Evolutionary conservation across 768 basidiomycete species (phyloP).

Genomic region (Rickenella mellea): DNA sequence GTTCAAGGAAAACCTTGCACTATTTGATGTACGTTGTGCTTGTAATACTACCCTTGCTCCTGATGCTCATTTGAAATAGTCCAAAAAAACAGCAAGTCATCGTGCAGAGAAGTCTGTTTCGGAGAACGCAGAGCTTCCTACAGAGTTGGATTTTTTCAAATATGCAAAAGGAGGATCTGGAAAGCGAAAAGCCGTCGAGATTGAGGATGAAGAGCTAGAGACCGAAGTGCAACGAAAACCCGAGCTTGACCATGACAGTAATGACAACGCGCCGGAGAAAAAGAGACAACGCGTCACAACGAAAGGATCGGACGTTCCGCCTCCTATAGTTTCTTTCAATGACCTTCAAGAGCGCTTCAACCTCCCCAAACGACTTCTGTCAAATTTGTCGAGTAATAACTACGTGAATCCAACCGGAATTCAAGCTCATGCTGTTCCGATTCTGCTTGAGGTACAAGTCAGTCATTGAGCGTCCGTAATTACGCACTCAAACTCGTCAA

Average conservation of each 20-base stretch:
- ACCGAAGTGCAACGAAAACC: constrained; percentile 13
- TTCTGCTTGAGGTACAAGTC: constrained; percentile 56
- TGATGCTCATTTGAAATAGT: constrained; percentile 4
- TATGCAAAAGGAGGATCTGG: constrained; percentile 50
- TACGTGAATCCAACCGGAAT: constrained; percentile 70
- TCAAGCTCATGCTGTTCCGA: constrained; percentile 72
- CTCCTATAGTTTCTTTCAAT: constrained; percentile 46
- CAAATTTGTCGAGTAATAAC: constrained; percentile 52
- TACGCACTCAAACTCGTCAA: not conserved
- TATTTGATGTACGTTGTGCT: constrained; percentile 49
- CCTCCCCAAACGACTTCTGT: constrained; percentile 48
- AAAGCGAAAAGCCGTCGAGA: constrained; percentile 38
- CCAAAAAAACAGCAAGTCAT: not conserved
- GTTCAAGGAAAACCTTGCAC: constrained; percentile 57
- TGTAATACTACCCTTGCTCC: not conserved
- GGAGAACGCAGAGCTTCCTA: constrained; percentile 45
- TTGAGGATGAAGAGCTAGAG: constrained; percentile 13
- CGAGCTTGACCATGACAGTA: constrained; percentile 13
- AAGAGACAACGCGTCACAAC: constrained; percentile 57
- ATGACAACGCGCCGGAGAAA: constrained; percentile 16
- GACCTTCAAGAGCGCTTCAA: constrained; percentile 48
- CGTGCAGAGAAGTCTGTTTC: constrained; percentile 10
- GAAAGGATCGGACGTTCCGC: constrained; percentile 66
- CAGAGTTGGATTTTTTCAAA: constrained; percentile 88
- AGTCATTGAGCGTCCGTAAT: not conserved